Base-by-base conservation (phyloP, 2,329 filamentous ascomycete species). In the Fusarium pseudoanthophilum region DNA sequence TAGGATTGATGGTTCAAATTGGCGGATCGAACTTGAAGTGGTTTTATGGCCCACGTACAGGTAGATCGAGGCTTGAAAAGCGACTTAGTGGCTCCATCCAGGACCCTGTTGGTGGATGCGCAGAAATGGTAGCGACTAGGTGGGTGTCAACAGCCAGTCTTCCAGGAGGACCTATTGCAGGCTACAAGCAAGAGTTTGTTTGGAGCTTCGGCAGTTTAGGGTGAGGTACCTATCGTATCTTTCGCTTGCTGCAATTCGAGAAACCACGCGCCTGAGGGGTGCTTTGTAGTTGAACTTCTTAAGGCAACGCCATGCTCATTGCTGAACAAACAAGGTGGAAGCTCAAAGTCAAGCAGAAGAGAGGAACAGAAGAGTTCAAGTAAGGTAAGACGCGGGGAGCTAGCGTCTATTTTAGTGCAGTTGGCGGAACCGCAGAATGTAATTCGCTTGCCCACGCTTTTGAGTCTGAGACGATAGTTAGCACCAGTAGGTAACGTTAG, bases 381-480 rank as follows among this genome's bases (percentile, higher is more conserved):
- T 21, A 48, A 75, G 73, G 74, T 75, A 66, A 78, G 74, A 78
- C 73, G 76, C 69, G 76, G 76, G 75, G 76, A 78, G 76, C 72
- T 78, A 78, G 75, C 49, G 76, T 66, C 59, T 69, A 42, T 56
- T 65, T 77, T 77, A 78, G 74, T 77, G 69, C 40, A 43, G 60
- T 71, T 73, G 71, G 76, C 76, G 73, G 73, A 75, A 77, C 64
- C 71, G 64, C 72, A 74, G 61, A 55, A 34, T 55, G 51, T 18
- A 60, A 63, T 64, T 64, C 48, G 48, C 48, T 53, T 61, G 24
- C 40, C 60, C 24, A 42, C 53, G 52, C 60, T 55, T 59, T 71
- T 57, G 51, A 73, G 51, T 34, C 30, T 46, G 52, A 58, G 55
- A 48, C 34, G 59, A 66, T 51, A 30, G 48, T 45, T 51, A 30